Evolutionary conservation across 768 basidiomycete genomes (phyloP).

Genomic region (Kondoa subrosea): DNA sequence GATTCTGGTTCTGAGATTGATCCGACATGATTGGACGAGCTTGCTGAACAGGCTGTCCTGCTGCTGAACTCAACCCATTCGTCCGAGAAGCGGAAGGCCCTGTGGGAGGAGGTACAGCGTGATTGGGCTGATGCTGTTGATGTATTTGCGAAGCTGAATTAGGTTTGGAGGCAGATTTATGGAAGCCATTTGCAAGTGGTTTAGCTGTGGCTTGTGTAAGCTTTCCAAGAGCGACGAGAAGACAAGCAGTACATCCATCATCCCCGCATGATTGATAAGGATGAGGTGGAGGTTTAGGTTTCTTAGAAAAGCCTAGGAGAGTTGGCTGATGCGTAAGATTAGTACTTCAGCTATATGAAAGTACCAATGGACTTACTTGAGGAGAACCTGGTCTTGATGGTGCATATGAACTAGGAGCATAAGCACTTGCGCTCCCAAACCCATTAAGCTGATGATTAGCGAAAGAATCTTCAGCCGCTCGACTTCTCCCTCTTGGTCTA

Average conservation of each 20-base stretch:
- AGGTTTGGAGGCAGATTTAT: too few species aligned
- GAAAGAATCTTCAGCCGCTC: background rate
- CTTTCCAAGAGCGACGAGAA: background rate
- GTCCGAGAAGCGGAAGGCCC: too few species aligned
- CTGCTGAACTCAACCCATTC: too few species aligned
- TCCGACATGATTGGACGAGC: too few species aligned
- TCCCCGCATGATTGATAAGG: background rate
- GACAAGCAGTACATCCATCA: background rate
- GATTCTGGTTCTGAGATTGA: too few species aligned
- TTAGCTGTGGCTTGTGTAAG: background rate
- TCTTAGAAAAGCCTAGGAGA: background rate
- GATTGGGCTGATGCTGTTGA: too few species aligned
- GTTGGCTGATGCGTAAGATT: background rate
- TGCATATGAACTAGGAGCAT: background rate
- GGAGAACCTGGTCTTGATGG: background rate
- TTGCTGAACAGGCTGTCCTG: too few species aligned
- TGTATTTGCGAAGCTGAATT: too few species aligned
- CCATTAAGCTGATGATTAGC: too few species aligned
- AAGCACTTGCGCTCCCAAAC: background rate
- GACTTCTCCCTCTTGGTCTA: background rate
- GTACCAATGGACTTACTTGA: background rate
- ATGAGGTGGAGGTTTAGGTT: background rate
- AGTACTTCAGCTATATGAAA: background rate
- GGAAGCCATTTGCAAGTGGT: background rate
- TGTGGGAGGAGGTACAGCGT: too few species aligned